phyloP scores from a whole-genome alignment of 148 eudicot genomes.

The Beta vulgaris region DNA sequence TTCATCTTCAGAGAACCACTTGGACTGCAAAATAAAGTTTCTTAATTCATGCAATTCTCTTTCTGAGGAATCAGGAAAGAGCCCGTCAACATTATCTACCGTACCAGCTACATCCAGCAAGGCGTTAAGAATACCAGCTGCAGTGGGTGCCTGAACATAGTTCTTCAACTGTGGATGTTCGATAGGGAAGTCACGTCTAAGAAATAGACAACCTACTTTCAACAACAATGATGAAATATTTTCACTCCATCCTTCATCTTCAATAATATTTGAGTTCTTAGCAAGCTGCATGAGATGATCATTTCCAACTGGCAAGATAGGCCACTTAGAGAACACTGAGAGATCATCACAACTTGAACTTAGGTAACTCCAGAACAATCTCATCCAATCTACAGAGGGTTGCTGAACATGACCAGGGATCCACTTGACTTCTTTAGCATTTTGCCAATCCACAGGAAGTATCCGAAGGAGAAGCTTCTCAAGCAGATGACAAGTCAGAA shows the following conservation, averaged over 20 bases:
- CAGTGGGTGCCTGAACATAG: slow-evolving; percentile 84
- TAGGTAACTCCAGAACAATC: slow-evolving; percentile 74
- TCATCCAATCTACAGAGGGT: slow-evolving; percentile 88
- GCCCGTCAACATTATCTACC: slow-evolving; percentile 50
- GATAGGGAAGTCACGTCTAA: slow-evolving; percentile 59
- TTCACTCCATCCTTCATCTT: slow-evolving; percentile 97
- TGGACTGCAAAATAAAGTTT: slow-evolving; percentile 90
- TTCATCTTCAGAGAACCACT: slow-evolving; percentile 76
- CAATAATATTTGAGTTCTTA: slow-evolving; percentile 75
- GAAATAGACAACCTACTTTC: slow-evolving; percentile 77
- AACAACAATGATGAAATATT: slow-evolving; percentile 74
- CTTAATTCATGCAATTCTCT: slow-evolving; percentile 88
- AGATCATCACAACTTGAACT: slow-evolving; percentile 69
- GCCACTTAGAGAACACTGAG: slow-evolving; percentile 82
- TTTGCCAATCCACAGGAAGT: slow-evolving; percentile 86
- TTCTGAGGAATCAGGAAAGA: slow-evolving; percentile 73
- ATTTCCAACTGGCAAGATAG: slow-evolving; percentile 86
- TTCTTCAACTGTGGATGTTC: slow-evolving; percentile 68
- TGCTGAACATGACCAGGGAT: slow-evolving; percentile 64
- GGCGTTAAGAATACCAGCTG: slow-evolving; percentile 74
- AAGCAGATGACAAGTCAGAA: slow-evolving; percentile 71
- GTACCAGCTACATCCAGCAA: slow-evolving; percentile 58
- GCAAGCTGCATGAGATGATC: slow-evolving; percentile 70
- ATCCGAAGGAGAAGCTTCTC: slow-evolving; percentile 73
- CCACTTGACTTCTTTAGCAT: slow-evolving; percentile 85